Conservation (phyloP, 176 grass and related monocot species). For the Avena sativa region DNA sequence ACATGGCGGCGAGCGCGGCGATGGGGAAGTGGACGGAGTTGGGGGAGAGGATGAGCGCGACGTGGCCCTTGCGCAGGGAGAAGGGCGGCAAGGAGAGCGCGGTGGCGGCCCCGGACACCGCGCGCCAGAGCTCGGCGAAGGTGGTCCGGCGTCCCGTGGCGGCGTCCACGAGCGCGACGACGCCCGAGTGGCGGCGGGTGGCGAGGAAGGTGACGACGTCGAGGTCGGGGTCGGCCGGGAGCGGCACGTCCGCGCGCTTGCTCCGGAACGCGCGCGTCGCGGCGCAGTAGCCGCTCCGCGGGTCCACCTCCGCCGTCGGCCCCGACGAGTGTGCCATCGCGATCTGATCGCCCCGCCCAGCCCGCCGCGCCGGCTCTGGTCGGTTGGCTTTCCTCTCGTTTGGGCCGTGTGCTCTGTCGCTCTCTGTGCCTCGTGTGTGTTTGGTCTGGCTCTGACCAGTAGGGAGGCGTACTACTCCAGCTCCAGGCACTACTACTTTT, state of each 20-base stretch:
- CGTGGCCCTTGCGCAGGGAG: slow-evolving; percentile 68
- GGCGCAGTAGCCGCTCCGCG: slow-evolving; percentile 73
- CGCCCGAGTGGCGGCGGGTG: slow-evolving; percentile 76
- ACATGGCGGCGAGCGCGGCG: slow-evolving; percentile 84
- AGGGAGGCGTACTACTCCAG: no score
- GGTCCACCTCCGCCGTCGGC: slow-evolving; percentile 40
- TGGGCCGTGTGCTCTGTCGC: background rate
- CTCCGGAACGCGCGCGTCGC: slow-evolving; percentile 68
- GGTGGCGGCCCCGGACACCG: slow-evolving; percentile 63
- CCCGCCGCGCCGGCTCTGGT: background rate
- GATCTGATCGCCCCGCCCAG: background rate
- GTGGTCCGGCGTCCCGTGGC: slow-evolving; percentile 61
- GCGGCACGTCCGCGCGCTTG: slow-evolving; percentile 62
- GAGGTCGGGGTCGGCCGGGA: slow-evolving; percentile 51
- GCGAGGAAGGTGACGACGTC: slow-evolving; percentile 82
- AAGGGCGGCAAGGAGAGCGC: slow-evolving; percentile 76
- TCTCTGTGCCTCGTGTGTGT: background rate
- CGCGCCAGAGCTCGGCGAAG: slow-evolving; percentile 73
- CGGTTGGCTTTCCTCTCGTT: background rate
- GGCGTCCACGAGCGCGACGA: slow-evolving; percentile 79
- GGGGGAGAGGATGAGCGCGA: slow-evolving; percentile 84
- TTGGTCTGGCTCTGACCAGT: background rate
- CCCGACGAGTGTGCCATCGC: slow-evolving; percentile 42
- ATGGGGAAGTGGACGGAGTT: slow-evolving; percentile 92
- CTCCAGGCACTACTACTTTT: background rate